Evolutionary conservation across 805 yeast genomes (phyloP).

Genomic region (Dipodascus albidus): DNA sequence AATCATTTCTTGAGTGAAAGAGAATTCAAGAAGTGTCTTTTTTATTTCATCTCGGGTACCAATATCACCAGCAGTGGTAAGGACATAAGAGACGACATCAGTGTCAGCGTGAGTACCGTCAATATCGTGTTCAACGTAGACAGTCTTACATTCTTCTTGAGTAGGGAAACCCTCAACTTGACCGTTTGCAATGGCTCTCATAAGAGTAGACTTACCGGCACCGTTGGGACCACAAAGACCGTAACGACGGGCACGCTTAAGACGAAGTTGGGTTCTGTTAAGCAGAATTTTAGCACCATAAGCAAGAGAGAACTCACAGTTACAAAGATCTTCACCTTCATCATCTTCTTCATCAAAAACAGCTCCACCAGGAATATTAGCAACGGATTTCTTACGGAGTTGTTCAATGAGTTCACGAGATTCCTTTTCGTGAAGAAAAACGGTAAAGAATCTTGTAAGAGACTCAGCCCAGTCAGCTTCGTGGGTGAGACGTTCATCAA

Average conservation of each 20-base stretch:
- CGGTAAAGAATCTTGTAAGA: conserved; percentile 88
- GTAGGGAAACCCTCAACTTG: conserved; percentile 99
- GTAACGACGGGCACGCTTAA: conserved; percentile 92
- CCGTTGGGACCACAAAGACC: conserved; percentile 99
- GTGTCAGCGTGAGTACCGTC: conserved; percentile 98
- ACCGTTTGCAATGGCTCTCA: conserved; percentile 96
- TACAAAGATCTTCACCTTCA: conserved; percentile 98
- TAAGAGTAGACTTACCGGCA: conserved; percentile 98
- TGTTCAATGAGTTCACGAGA: conserved; percentile 86
- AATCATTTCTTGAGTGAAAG: conserved; percentile 90
- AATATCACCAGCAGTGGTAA: conserved; percentile 65
- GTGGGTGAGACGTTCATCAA: conserved; percentile 94
- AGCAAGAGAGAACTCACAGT: conserved; percentile 99
- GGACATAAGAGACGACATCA: conserved; percentile 84
- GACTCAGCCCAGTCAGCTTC: conserved; percentile 84
- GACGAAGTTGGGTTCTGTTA: conserved; percentile 98
- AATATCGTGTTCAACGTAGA: conserved; percentile 98
- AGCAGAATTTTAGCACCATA: conserved; percentile 99
- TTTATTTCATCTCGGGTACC: conserved; percentile 64
- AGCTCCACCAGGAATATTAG: conserved; percentile 96
- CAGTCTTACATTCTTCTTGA: conserved; percentile 98
- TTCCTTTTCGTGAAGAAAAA: conserved; percentile 86
- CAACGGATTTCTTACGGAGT: conserved; percentile 92
- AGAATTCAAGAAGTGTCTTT: conserved; percentile 76
- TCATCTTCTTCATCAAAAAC: conserved; percentile 82